Evolutionary conservation across 139 green algal species (phyloP).

Genomic region (Tetratostichococcus sp.): DNA sequence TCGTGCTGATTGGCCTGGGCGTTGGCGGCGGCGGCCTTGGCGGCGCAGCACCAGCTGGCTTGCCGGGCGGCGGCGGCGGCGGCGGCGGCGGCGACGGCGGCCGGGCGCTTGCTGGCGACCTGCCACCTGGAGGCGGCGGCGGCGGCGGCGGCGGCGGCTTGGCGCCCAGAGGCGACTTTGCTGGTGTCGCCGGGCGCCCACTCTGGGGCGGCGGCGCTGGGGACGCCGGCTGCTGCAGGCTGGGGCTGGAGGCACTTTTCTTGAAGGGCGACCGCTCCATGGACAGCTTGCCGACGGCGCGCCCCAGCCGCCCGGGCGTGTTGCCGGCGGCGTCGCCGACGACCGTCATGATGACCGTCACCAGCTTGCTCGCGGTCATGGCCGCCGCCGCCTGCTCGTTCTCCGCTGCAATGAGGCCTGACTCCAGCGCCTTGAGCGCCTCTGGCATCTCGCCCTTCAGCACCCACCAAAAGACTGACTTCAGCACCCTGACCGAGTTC

Average conservation of each 20-base stretch:
- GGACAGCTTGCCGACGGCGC: neutral
- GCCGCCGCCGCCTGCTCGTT: slow-evolving; percentile 8
- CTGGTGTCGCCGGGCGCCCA: too few relatives aligned
- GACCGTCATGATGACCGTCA: slow-evolving; percentile 1
- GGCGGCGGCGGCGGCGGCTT: slow-evolving; percentile 3
- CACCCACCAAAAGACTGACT: too few relatives aligned
- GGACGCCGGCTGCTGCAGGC: neutral
- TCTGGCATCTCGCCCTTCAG: slow-evolving; percentile 33
- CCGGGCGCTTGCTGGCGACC: neutral
- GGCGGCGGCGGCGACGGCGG: neutral
- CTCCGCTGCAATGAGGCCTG: slow-evolving; percentile 9
- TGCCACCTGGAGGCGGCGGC: neutral
- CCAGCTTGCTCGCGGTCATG: neutral
- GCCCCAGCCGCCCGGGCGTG: neutral
- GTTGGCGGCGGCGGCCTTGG: neutral
- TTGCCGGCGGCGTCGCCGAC: slow-evolving; percentile 1
- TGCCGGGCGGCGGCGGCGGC: neutral
- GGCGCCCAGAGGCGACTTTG: neutral
- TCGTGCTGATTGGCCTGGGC: neutral
- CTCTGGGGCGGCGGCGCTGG: neutral
- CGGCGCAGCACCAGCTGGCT: neutral
- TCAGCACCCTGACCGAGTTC: too few relatives aligned
- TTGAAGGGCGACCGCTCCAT: neutral
- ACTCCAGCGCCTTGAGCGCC: slow-evolving; percentile 8
- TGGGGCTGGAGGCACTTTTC: neutral